Percentiles rank a stretch among this genome's conserved stretches.
Conservation (phyloP, 495 filamentous ascomycete species). For the Hypomontagnella submonticulosa region DNA sequence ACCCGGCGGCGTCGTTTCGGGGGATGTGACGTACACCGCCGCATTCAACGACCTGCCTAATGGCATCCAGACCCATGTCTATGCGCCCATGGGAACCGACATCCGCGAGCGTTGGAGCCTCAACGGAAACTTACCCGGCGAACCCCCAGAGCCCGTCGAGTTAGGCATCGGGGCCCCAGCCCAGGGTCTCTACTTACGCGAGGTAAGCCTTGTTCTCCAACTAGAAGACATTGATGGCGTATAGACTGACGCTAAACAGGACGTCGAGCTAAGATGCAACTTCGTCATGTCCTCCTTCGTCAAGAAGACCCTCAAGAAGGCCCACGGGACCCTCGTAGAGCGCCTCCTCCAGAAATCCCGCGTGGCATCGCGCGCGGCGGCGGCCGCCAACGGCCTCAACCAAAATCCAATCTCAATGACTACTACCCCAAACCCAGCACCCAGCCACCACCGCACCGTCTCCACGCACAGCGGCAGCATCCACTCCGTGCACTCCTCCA, state of each 20-base stretch:
- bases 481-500: constrained; percentile 12
- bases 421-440: not conserved
- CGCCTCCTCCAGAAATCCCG: constrained; percentile 70
- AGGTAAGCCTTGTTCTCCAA: constrained; percentile 48
- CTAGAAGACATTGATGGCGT: not conserved
- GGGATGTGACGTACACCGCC: constrained; percentile 77
- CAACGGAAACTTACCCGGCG: constrained; percentile 71
- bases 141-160: constrained; percentile 67
- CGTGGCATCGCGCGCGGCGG: constrained; percentile 29
- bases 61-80: constrained; percentile 79
- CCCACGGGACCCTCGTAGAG: constrained; percentile 73
- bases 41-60: constrained; percentile 76
- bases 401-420: too few relatives aligned
- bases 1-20: constrained; percentile 69
- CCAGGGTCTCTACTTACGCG: constrained; percentile 76
- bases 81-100: constrained; percentile 72
- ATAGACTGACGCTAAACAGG: constrained; percentile 46
- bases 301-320: constrained; percentile 78
- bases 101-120: constrained; percentile 76
- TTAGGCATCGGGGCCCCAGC: constrained; percentile 68
- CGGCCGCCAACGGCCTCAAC: not conserved
- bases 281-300: constrained; percentile 76
- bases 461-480: constrained; percentile 22
- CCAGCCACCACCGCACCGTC: constrained; percentile 15
- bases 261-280: constrained; percentile 81